Evolutionary conservation across 2,329 filamentous ascomycete species (phyloP).

Genomic region (Eutypa lata): DNA sequence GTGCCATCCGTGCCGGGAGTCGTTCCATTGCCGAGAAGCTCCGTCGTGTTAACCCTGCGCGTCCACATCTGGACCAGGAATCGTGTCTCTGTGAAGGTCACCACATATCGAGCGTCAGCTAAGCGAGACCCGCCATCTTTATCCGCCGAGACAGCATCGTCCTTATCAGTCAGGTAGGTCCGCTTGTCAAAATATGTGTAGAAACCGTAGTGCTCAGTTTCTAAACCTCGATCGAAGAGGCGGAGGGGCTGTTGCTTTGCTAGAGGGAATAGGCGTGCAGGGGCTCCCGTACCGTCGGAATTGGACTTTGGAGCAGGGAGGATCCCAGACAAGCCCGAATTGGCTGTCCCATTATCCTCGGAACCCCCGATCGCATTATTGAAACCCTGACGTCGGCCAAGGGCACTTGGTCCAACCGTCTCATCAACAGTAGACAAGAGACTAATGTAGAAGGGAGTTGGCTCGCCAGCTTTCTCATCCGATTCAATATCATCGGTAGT

Average conservation of each 20-base stretch:
- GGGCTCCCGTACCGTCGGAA: slow-evolving; percentile 67
- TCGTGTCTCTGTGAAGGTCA: slow-evolving; percentile 59
- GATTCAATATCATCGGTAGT: slow-evolving; percentile 73
- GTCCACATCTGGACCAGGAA: slow-evolving; percentile 68
- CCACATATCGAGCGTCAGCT: slow-evolving; percentile 51
- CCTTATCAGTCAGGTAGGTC: slow-evolving; percentile 63
- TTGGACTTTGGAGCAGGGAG: slow-evolving; percentile 64
- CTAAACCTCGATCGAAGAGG: slow-evolving; percentile 77
- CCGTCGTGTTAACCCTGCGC: slow-evolving; percentile 40
- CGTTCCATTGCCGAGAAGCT: slow-evolving; percentile 30
- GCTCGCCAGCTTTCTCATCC: slow-evolving; percentile 72
- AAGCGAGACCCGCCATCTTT: slow-evolving; percentile 52
- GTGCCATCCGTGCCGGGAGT: slow-evolving; percentile 23
- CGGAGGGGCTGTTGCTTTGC: slow-evolving; percentile 74
- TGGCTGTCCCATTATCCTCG: slow-evolving; percentile 19
- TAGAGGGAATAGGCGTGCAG: slow-evolving; percentile 69
- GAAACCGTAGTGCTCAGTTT: slow-evolving; percentile 88
- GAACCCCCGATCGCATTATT: slow-evolving; percentile 21
- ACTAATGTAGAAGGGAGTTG: slow-evolving; percentile 85
- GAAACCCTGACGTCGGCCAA: slow-evolving; percentile 26
- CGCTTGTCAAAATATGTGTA: slow-evolving; percentile 88
- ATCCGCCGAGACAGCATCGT: slow-evolving; percentile 39
- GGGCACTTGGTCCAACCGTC: slow-evolving; percentile 24
- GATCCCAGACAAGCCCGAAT: slow-evolving; percentile 45
- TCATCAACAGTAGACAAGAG: slow-evolving; percentile 28